Base-by-base conservation (phyloP, 2,329 filamentous ascomycete genomes). In the Alternaria alternata region DNA sequence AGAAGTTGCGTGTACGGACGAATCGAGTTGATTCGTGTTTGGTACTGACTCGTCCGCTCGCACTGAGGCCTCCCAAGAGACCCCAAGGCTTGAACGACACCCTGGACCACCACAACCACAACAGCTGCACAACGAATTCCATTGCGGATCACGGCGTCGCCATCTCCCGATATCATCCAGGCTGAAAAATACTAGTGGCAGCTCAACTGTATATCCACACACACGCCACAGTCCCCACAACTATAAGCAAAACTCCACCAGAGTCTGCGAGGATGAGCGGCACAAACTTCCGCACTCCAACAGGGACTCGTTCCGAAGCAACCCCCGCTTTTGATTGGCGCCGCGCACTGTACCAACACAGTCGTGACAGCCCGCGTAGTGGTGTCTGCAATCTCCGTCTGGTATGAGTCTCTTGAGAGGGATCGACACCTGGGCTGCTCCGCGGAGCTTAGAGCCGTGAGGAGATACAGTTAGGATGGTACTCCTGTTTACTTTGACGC, bases 221-320 rank as follows among this genome's bases (percentile, higher is more conserved):
- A 49, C 46, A 49, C 30, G 46, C 46, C 46, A 49, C 46, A 38
- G 20, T 26, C 32, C 8, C 46, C 46, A 38, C 32, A 26, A n/a
- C 26, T 32, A 18, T 26, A 22, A 36, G 32, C 20, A 38, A 42
- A 49, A 49, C 32, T 38, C 20, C 30, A 38, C 46, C 46, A 4
- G 30, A 32, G 46, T 26, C 46, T 36, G 46, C 26, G 14, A 36
- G 46, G 1, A 49, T 24, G 46, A 26, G 46, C 46, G 46, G 18
- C 46, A 49, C 20, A 16, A 6, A 12, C 7, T 24, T 3, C 46
- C 46, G 46, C 14, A 14, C 30, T 49, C 46, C 32, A 36, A 20
- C 24, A 49, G 30, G 46, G 30, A 2, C 30, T n/a, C 8, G 20
- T 49, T 5, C 30, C 30, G 32, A 2, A 30, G 14, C 20, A n/a